Conservation (phyloP, 345 rosid species). For the Salix purpurea region DNA sequence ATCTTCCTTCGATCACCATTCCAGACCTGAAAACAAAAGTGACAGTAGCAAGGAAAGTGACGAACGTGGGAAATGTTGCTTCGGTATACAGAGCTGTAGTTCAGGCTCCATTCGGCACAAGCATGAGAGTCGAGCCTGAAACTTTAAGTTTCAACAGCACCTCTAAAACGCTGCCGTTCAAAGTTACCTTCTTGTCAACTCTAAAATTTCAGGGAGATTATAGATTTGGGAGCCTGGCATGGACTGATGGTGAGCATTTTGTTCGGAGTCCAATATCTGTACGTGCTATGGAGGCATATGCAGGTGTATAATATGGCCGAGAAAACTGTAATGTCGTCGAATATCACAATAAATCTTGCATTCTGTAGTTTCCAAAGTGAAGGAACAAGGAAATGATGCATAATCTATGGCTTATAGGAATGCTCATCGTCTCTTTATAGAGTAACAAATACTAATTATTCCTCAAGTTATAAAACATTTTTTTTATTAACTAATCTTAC, state of each 20-base stretch:
- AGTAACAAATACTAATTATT: too few relatives aligned
- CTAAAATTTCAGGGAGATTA: conserved; percentile 36
- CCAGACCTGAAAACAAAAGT: conserved; percentile 36
- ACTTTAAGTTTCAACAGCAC: conserved; percentile 37
- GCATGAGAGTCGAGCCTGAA: conserved; percentile 40
- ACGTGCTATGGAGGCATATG: conserved; percentile 17
- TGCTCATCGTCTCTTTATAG: too few relatives aligned
- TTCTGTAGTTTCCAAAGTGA: background rate
- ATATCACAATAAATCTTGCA: background rate
- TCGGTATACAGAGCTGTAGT: conserved; percentile 38
- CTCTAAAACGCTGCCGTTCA: conserved; percentile 29
- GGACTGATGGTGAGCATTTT: conserved; percentile 48
- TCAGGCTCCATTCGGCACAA: conserved; percentile 38
- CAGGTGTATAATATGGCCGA: background rate
- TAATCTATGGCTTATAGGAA: too few relatives aligned
- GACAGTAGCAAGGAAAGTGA: conserved; percentile 42
- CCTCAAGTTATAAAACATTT: too few relatives aligned
- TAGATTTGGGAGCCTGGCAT: conserved; percentile 57
- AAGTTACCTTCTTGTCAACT: conserved; percentile 30
- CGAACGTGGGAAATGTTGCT: conserved; percentile 41
- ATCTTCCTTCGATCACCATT: conserved; percentile 46
- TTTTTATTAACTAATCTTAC: too few relatives aligned
- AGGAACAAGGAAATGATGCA: too few relatives aligned
- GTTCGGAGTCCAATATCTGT: conserved; percentile 52
- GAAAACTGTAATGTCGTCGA: background rate